Evolutionary conservation across 1,284 basidiomycete genomes (phyloP).

Genomic region (Lignosus rhinocerotis): DNA sequence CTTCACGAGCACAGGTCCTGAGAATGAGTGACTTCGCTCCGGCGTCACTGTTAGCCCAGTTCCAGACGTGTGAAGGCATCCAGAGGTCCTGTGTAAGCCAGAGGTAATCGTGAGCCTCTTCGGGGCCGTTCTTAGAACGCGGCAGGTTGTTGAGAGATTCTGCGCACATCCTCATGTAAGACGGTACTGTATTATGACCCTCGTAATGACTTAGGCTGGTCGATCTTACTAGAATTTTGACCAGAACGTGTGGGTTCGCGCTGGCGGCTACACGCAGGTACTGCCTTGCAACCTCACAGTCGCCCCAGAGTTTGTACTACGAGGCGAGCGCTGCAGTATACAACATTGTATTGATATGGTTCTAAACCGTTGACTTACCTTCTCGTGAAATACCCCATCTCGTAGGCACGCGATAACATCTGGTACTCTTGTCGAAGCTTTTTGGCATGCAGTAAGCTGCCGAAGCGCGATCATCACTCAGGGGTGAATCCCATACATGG

Average conservation of each 20-base stretch:
- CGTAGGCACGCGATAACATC: too few species aligned
- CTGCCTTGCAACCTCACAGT: conserved; percentile 39
- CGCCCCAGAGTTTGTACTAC: conserved; percentile 43
- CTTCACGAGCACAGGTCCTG: conserved; percentile 19
- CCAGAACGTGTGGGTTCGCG: conserved; percentile 37
- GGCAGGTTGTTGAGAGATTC: conserved; percentile 35
- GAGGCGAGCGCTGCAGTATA: conserved; percentile 44
- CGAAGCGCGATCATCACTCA: too few species aligned
- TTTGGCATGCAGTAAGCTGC: too few species aligned
- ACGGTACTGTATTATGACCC: background rate
- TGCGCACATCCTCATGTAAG: conserved; percentile 16
- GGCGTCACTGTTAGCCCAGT: conserved; percentile 40
- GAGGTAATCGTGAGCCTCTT: conserved; percentile 46
- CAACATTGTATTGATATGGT: too few species aligned
- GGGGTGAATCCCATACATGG: too few species aligned
- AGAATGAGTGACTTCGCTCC: conserved; percentile 30
- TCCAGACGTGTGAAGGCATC: conserved; percentile 43
- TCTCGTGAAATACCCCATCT: too few species aligned
- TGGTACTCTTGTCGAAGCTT: too few species aligned
- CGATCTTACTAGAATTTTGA: conserved; percentile 40
- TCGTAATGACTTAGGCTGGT: conserved; percentile 32
- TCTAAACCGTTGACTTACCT: too few species aligned
- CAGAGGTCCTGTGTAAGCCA: conserved; percentile 46
- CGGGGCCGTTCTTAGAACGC: conserved; percentile 37
- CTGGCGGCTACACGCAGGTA: conserved; percentile 39